Evolutionary conservation across 192 early-diverging fungal species (phyloP).

Genomic region (Gonapodya prolifera): DNA sequence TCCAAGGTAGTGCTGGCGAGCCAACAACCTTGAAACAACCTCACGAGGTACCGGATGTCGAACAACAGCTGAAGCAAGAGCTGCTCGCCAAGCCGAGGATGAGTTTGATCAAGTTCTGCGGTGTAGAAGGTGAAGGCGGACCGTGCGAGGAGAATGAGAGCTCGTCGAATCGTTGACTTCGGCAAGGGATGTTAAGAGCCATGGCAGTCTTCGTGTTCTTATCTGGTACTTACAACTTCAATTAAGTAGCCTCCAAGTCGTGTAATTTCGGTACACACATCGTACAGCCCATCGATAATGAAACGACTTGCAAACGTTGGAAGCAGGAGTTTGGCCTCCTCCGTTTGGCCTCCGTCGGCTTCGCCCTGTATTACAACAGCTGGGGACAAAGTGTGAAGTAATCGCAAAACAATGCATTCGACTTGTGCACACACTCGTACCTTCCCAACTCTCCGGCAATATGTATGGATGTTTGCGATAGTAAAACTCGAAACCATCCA

Average conservation of each 20-base stretch:
- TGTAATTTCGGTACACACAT: conserved; percentile 29
- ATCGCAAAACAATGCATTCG: too few species aligned
- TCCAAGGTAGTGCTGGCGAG: not conserved
- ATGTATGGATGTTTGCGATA: not conserved
- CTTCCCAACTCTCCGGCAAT: not conserved
- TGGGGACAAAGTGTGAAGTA: not conserved
- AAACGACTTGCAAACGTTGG: not conserved
- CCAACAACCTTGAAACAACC: conserved; percentile 26
- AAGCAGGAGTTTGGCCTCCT: conserved; percentile 6
- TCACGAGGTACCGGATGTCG: conserved; percentile 37
- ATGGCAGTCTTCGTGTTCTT: not conserved
- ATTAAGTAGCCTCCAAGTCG: conserved; percentile 24
- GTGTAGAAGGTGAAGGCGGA: not conserved
- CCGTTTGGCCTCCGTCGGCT: not conserved
- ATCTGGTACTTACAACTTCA: conserved; percentile 25
- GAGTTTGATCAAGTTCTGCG: not conserved
- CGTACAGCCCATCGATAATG: conserved; percentile 27
- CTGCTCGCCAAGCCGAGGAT: not conserved
- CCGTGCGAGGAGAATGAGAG: not conserved
- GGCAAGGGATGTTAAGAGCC: not conserved
- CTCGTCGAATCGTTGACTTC: not conserved
- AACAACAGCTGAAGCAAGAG: conserved; percentile 41
- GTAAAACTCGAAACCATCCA: not conserved
- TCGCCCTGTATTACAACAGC: not conserved
- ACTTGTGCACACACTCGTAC: too few species aligned